These are phyloP conservation scores for Poteriospumella lacustris DNA, from an alignment of 108 stramenopile genomes.

Conservation along the genomic window DNA sequence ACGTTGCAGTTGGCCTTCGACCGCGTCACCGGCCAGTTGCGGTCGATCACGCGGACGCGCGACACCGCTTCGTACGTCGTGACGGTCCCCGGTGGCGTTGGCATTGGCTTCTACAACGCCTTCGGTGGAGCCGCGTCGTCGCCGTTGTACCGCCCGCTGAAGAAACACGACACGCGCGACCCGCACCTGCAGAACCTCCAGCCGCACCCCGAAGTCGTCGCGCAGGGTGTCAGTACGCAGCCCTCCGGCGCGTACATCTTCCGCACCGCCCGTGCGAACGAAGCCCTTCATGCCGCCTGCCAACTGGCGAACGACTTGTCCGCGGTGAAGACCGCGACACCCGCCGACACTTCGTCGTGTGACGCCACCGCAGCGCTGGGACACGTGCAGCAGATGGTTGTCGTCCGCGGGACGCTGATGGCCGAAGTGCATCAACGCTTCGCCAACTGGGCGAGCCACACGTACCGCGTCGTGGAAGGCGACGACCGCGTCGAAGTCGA, in stretches of 20 bases:
- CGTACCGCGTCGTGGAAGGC: slow-evolving; percentile 59
- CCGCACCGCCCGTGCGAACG: slow-evolving; percentile 61
- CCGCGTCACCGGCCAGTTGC: slow-evolving; percentile 28
- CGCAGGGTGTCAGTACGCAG: slow-evolving; percentile 42
- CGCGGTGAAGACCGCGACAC: no score
- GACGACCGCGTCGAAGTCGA: slow-evolving; percentile 75
- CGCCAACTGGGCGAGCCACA: slow-evolving; percentile 75
- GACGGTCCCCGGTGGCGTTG: no score
- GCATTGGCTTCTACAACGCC: slow-evolving; percentile 69
- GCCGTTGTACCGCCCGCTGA: no score
- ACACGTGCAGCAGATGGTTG: not conserved
- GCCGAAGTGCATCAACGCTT: slow-evolving; percentile 69
- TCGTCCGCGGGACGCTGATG: not conserved
- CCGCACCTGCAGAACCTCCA: no score
- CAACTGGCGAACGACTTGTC: no score
- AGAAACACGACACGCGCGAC: slow-evolving; percentile 2
- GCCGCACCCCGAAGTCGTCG: no score
- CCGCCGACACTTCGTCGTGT: no score
- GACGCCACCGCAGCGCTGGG: slow-evolving; percentile 15
- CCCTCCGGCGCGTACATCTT: slow-evolving; percentile 94
- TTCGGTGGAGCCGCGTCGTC: slow-evolving; percentile 40
- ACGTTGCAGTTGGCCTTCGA: slow-evolving; percentile 28
- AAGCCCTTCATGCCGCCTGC: no score
- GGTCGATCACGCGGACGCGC: not conserved
- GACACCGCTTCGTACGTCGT: slow-evolving; percentile 32